A percentile compares a stretch with the other conserved stretches of the same genome.
Conservation (phyloP, 768 basidiomycete species). For the Boletus vermiculosoides region DNA sequence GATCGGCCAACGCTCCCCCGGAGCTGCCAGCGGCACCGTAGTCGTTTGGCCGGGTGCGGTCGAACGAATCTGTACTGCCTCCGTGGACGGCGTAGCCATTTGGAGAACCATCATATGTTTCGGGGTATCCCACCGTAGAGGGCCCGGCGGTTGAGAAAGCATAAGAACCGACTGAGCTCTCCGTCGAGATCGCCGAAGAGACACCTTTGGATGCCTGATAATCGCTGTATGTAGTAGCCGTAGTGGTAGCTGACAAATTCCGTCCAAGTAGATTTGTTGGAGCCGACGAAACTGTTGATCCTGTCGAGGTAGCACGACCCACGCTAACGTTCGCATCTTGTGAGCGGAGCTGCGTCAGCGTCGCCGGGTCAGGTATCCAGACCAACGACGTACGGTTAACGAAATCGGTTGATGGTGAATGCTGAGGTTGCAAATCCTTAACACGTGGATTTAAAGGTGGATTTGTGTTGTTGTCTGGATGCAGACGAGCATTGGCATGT, state of each 20-base stretch:
- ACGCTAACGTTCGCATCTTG: slow-evolving; percentile 20
- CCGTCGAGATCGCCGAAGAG: slow-evolving; percentile 14
- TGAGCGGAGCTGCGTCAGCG: slow-evolving; percentile 4
- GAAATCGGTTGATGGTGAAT: slow-evolving; percentile 22
- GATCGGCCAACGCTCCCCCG: slow-evolving; percentile 19
- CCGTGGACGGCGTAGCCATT: slow-evolving; percentile 19
- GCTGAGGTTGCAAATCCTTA: slow-evolving; percentile 20
- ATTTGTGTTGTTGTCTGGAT: slow-evolving; percentile 12
- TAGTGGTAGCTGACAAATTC: slow-evolving; percentile 27
- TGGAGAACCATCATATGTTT: slow-evolving; percentile 16
- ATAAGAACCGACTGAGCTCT: slow-evolving; percentile 19
- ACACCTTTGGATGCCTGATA: slow-evolving; percentile 17
- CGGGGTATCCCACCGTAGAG: slow-evolving; percentile 22
- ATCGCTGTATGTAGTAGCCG: slow-evolving; percentile 24
- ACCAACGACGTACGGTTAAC: slow-evolving; percentile 22
- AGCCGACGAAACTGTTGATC: slow-evolving; percentile 30
- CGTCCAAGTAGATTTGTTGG: slow-evolving; percentile 25
- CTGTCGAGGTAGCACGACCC: slow-evolving; percentile 30
- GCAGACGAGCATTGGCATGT: slow-evolving; percentile 10
- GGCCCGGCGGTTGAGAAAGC: slow-evolving; percentile 22
- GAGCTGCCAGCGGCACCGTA: slow-evolving; percentile 19
- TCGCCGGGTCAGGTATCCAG: not conserved
- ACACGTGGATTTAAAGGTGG: slow-evolving; percentile 14
- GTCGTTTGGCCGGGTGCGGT: slow-evolving; percentile 19
- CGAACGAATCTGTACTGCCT: slow-evolving; percentile 29